These are phyloP conservation scores for Cytospora mali DNA, from an alignment of 2,329 filamentous ascomycete genomes.

Conservation along the genomic window DNA sequence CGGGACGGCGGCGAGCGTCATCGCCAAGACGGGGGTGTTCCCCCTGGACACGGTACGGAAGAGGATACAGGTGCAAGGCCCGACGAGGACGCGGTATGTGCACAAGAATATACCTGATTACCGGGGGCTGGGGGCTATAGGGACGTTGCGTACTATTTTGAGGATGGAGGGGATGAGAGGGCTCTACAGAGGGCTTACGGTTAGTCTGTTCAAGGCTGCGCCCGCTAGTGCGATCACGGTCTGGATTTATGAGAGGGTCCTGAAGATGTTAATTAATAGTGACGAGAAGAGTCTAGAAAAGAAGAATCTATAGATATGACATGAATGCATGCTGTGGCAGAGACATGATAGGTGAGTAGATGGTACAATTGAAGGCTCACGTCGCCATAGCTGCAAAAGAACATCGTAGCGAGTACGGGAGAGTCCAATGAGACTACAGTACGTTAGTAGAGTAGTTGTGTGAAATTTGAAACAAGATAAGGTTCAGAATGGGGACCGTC, in stretches of 20 bases:
- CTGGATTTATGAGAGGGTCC: constrained; percentile 86
- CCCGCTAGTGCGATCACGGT: constrained; percentile 91
- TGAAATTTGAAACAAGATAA: too few relatives aligned
- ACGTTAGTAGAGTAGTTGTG: too few relatives aligned
- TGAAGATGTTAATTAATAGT: constrained; percentile 59
- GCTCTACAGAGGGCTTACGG: constrained; percentile 83
- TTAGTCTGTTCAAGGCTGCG: constrained; percentile 89
- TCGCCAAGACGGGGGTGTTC: constrained; percentile 89
- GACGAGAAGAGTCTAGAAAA: constrained; percentile 34
- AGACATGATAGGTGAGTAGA: not conserved
- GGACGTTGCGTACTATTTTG: constrained; percentile 70
- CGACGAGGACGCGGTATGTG: constrained; percentile 76
- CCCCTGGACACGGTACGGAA: constrained; percentile 92
- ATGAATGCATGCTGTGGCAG: constrained; percentile 4
- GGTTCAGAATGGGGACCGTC: too few relatives aligned
- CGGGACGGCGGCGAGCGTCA: constrained; percentile 75
- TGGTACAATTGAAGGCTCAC: not conserved
- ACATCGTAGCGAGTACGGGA: not conserved
- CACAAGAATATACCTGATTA: constrained; percentile 90
- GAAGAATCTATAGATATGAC: constrained; percentile 2
- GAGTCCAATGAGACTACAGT: too few relatives aligned
- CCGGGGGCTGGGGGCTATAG: constrained; percentile 59
- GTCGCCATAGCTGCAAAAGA: not conserved
- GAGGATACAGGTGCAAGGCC: constrained; percentile 92
- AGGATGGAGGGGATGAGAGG: constrained; percentile 74